Evolutionary conservation across 2,329 filamentous ascomycete genomes (phyloP), one percentile per base, ranked within the genome.

Genomic region (Stromatinia cepivora): DNA sequence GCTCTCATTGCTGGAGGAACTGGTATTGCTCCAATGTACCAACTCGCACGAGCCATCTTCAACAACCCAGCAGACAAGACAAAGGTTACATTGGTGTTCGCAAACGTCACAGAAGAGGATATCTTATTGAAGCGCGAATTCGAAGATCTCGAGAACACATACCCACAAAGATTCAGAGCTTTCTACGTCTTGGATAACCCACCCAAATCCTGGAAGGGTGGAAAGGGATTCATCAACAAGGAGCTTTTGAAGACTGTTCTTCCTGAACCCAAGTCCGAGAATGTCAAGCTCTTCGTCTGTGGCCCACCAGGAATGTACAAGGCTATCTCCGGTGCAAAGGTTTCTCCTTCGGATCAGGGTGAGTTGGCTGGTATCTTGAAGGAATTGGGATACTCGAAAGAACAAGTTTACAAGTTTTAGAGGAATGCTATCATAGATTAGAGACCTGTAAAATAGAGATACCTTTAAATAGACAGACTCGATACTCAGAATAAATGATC

Each of bases 11-110:
- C 94, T n/a, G 95, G 95, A 76, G 95, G 95, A 73, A 97, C 95
- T 10, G 95, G 95, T 71, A 97, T 99, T 81, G 95, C 95, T 15
- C 95, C 95, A 75, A 97, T 98, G 94, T 98, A 92, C 86, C 95
- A 99, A 85, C 89, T 99, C 58, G 85, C 88, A 73, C 92, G 92
- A 72, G 87, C 90, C 78, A 97, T 99, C 83, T 97, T 98, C 89
- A 92, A 90, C 82, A 97, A 97, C 87, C 93, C 94, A 71, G 88
- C 92, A 56, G 95, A 99, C 84, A 94, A 95, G 88, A 99, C 95
- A 76, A 97, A 97, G 85, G 93, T 99, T 54, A 98, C 94, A 8
- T 88, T 99, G 45, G 87, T 99, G 50, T 97, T 94, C 78, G 95
- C 93, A 75, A 99, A 98, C 83, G 82, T 97, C 71, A 84, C 83